Base-by-base conservation (phyloP, 192 early-diverging fungal genomes). In the Coemansia sp. region DNA sequence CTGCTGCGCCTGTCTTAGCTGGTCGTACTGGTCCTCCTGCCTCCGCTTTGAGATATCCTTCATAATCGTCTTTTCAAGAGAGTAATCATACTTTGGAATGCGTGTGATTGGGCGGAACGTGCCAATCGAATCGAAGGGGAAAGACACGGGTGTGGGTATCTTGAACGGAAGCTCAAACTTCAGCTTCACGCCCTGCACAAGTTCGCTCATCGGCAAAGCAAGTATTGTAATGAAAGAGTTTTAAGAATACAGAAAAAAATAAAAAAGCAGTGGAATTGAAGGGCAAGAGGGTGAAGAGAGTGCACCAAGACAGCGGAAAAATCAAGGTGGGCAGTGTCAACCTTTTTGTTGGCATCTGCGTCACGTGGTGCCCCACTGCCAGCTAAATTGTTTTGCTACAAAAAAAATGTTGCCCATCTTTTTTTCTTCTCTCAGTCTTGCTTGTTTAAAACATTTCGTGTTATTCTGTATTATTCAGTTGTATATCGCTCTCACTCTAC, bases 11-110 rank as follows among this genome's bases (percentile, higher is more conserved):
- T 75, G 69, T 42, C 63, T 69, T 33, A 79, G 70, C 65, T 65
- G 56, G 56, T 71, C 60, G 62, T 73, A 75, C 45, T 83, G 73
- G 63, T 84, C 82, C 17, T 69, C 61, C 52, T 76, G 70, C 50
- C 66, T 75, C 50, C 75, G 82, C 65, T 73, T 79, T 3, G 68
- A 66, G 64, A 77, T 75, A n/a, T 84, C 77, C 57, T 80, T 76
- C 66, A 80, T 67, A 50, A 84, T 75, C 60, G 71, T 75, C 61
- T 74, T 77, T 59, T 84, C 82, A 9, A 84, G 71, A 23, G 82
- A 65, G 48, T 80, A 84, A 59, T 84, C 82, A 46, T 84, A 84
- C 63, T 80, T 84, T 57, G 82, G 82, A 56, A 83, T 83, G 35
- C 66, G 69, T 11, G 65, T 73, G 41, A 75, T 74, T 36, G 81